phyloP scores from a whole-genome alignment of 257 asterid genomes.

The Coffea canephora region DNA sequence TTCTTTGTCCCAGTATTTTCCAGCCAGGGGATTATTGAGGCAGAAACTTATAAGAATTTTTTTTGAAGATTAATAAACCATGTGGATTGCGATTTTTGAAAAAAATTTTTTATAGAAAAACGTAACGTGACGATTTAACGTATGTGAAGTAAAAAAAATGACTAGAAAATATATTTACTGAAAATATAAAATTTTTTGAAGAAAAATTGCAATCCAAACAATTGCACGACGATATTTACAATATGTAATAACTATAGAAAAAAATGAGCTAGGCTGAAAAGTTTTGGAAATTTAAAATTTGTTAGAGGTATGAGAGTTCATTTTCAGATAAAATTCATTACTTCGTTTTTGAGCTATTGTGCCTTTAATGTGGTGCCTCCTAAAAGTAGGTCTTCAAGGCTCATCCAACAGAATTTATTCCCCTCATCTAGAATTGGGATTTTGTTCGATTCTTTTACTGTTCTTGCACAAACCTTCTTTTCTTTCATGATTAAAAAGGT shows the following conservation, averaged over 20 bases:
- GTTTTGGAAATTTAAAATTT: background rate
- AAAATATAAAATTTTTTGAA: too few relatives aligned
- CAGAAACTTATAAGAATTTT: background rate
- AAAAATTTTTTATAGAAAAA: too few relatives aligned
- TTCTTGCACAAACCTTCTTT: slow-evolving; percentile 6
- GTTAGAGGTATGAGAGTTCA: background rate
- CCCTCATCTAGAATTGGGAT: slow-evolving; percentile 1
- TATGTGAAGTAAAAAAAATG: too few relatives aligned
- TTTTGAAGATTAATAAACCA: background rate
- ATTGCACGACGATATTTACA: background rate
- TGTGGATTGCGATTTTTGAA: background rate
- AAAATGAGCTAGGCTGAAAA: background rate
- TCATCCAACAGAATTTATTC: slow-evolving; percentile 19
- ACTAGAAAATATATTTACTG: too few relatives aligned
- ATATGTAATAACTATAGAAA: too few relatives aligned
- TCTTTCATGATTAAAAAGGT: slow-evolving; percentile 8
- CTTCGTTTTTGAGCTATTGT: background rate
- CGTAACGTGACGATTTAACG: too few relatives aligned
- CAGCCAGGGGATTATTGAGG: background rate
- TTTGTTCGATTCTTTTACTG: slow-evolving; percentile 20
- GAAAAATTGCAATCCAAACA: too few relatives aligned
- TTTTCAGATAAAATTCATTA: background rate
- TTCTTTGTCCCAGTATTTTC: background rate
- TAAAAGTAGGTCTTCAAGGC: slow-evolving; percentile 11
- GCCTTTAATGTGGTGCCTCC: slow-evolving; percentile 8